phyloP scores from a whole-genome alignment of 2,329 filamentous ascomycete species.

The Curvularia hawaiiensis region DNA sequence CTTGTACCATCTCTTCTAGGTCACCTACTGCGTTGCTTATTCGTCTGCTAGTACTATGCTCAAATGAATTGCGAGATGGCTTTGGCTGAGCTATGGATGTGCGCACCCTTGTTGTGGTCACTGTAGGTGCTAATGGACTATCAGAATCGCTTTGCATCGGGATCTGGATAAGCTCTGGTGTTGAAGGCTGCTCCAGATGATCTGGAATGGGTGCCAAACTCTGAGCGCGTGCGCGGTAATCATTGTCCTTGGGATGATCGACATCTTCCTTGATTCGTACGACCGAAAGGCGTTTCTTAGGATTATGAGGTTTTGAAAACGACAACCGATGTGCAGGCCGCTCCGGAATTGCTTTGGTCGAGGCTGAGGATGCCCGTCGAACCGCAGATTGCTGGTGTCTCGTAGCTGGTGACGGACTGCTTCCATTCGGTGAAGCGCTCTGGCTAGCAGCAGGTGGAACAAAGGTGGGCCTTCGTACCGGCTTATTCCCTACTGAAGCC shows the following conservation, averaged over 20 bases:
- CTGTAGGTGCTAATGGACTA: conserved; percentile 15
- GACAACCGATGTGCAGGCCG: conserved; percentile 7
- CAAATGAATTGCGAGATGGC: conserved; percentile 29
- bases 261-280: conserved; percentile 17
- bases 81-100: conserved; percentile 30
- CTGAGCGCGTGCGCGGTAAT: conserved; percentile 17
- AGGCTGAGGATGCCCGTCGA: conserved; percentile 15
- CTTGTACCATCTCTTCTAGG: conserved; percentile 51
- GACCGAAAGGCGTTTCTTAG: conserved; percentile 22
- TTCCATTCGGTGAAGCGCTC: conserved; percentile 11
- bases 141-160: conserved; percentile 12
- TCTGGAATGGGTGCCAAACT: conserved; percentile 31
- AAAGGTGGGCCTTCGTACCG: conserved; percentile 14
- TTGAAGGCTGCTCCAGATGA: conserved; percentile 29
- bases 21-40: conserved; percentile 46
- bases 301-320: conserved; percentile 18
- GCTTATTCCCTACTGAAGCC: conserved; percentile 1
- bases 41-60: conserved; percentile 20
- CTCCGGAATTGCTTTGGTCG: conserved; percentile 8
- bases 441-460: conserved; percentile 10
- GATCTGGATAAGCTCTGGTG: conserved; percentile 22
- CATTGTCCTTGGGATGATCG: conserved; percentile 9
- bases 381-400: conserved; percentile 21
- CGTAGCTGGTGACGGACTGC: conserved; percentile 25
- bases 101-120: conserved; percentile 24